Percentiles rank a stretch among this genome's conserved stretches.
Evolutionary conservation across 352 stramenopile species (phyloP).

Genomic region (Pythium pyrilobum): DNA sequence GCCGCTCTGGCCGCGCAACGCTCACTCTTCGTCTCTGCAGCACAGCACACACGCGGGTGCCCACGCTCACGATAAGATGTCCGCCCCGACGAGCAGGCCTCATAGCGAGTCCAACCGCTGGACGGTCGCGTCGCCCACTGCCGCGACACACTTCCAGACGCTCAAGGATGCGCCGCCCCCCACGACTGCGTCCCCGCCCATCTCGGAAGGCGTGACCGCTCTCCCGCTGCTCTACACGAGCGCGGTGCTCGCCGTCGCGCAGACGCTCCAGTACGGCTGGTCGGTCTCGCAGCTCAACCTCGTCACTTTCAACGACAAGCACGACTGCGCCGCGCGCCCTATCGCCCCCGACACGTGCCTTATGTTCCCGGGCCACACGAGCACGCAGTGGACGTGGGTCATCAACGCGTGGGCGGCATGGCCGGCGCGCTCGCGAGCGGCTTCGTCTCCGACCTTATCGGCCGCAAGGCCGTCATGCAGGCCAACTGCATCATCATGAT

Average conservation of each 20-base stretch:
- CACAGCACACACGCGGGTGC: no score
- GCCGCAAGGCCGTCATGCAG: constrained; percentile 34
- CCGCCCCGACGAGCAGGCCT: no score
- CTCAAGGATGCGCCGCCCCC: no score
- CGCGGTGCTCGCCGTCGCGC: constrained; percentile 26
- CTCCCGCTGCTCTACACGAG: constrained; percentile 38
- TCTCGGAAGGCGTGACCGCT: no score
- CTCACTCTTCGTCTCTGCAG: no score
- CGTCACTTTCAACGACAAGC: constrained; percentile 36
- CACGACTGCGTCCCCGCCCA: no score
- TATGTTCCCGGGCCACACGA: constrained; percentile 52
- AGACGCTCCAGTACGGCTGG: constrained; percentile 58
- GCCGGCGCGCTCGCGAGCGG: constrained; percentile 36
- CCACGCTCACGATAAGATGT: no score
- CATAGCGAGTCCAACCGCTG: no score
- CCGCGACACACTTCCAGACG: no score
- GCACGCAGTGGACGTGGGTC: constrained; percentile 39
- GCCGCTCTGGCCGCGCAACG: no score
- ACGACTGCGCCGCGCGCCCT: constrained; percentile 32
- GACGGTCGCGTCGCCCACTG: no score
- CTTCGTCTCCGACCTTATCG: constrained; percentile 32
- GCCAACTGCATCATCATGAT: constrained; percentile 33
- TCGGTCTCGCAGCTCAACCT: constrained; percentile 48
- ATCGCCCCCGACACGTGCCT: constrained; percentile 35
- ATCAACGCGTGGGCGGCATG: constrained; percentile 51